Base-by-base conservation (phyloP, 2,329 filamentous ascomycete species). In the Hymenoscyphus fructigenus region DNA sequence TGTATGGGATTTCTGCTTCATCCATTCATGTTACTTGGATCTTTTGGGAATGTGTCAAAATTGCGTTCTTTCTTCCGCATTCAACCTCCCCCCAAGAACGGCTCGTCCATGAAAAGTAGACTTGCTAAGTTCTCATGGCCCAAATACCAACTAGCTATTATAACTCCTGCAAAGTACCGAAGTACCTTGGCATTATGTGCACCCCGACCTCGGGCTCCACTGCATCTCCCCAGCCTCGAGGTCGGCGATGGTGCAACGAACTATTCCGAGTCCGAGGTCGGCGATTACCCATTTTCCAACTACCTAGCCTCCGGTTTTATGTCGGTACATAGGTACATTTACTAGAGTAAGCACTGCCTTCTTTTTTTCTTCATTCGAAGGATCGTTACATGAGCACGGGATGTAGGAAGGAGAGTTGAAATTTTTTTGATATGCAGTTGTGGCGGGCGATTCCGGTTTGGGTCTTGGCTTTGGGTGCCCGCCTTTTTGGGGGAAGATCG, bases 201-300 rank as follows among this genome's bases (percentile, higher is more conserved):
- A 20, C 41, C 36, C 36, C 14, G 36, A 38, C 17, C 9, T 47
- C 44, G 44, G 44, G 44, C 20, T n/a, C 44, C n/a, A 47, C 17
- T 6, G 20, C n/a, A 20, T 47, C 14, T 44, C 6, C 41, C 41
- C 17, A 7, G 6, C n/a, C n/a, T 53, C 3, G 36, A 38, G 23
- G 10, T 28, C 47, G 47, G 20, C 47, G n/a, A 53, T 32, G 29
- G 29, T 32, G 29, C 29, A 32, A 7, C 29, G 29, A 23, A 9
- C 47, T 26, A 23, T 53, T 23, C 47, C 47, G 47, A 53, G 20
- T 53, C 47, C 47, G 47, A 53, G 47, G 47, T 53, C 20, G 47
- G 47, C 47, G 47, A 53, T 53, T 53, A 53, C 20, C 14, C 20
- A 53, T 53, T 47, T 47, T 47, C 41, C 17, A 47, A n/a, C 38